Evolutionary conservation across 1,139 yeast species (phyloP), one percentile per base, ranked within the genome.

Genomic region (Debaryomyces coudertii): DNA sequence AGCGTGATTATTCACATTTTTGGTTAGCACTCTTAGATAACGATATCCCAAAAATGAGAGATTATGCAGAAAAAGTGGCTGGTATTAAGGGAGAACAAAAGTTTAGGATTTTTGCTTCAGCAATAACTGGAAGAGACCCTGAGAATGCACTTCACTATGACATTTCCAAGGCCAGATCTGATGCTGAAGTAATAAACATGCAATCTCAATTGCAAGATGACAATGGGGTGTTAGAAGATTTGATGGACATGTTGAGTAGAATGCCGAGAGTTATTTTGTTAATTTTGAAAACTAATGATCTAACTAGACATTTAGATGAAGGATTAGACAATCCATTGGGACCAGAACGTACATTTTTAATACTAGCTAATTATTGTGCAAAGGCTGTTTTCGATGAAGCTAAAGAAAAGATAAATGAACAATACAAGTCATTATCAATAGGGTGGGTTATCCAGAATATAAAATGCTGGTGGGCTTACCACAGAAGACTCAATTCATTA

Each of bases 291-390:
- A 95, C 99, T 0, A 93, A 95, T 62, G 99, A 95, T 69, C 73
- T 95, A 48, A 90, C 96, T 0, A 76, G 99, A 56, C 85, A 84
- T 54, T 71, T 93, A 44, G 99, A 93, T 65, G 98, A 93, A 58
- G 77, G 80, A 50, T 74, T 93, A 48, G 80, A 87, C 40, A 83
- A 85, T 52, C 96, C 97, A 0, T 69, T 92, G 40, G 98, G 98
- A 0, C 87, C 90, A 1, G 93, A 88, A 62, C 74, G 97, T 47
- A 87, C 96, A 0, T 93, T 93, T 57, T 68, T 92, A 54, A 90
- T 93, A 43, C 79, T 93, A 85, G 95, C 97, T 1, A 81, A 82
- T 38, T 93, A 93, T 64, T 93, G 98, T 69, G 92, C 97, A 0
- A 71, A 72, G 25, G 82, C 90, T 0, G 93, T 90, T 1, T 88